Percentiles rank a stretch among this genome's conserved stretches.
Conservation (phyloP, 306 rosid genomes). For the Boehmeria nivea region DNA sequence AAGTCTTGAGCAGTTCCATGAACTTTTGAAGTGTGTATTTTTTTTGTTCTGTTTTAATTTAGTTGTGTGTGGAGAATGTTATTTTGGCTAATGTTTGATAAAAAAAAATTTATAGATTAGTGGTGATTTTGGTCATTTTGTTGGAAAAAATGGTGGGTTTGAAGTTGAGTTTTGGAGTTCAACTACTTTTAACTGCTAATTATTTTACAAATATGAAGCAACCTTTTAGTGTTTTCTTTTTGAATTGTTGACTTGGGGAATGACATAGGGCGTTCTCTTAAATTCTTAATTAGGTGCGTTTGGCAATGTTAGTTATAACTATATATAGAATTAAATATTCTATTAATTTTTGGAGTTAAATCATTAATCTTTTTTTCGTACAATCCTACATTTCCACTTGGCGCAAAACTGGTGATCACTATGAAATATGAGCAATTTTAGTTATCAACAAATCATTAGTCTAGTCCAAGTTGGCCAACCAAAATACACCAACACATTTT, state of each 20-base stretch:
- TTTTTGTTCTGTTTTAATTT: not conserved
- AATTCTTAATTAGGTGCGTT: conserved; percentile 13
- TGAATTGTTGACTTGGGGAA: too few species aligned
- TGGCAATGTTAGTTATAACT: conserved; percentile 15
- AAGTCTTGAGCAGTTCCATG: conserved; percentile 36
- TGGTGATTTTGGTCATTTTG: not conserved
- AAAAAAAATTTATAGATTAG: conserved; percentile 25
- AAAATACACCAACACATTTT: conserved; percentile 23
- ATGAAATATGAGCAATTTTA: too few species aligned
- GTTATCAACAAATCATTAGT: not conserved
- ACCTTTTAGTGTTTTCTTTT: not conserved
- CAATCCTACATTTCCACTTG: not conserved
- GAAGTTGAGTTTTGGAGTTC: conserved; percentile 44
- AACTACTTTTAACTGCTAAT: conserved; percentile 43
- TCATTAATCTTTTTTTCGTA: too few species aligned
- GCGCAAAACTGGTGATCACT: not conserved
- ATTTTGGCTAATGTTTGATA: conserved; percentile 12
- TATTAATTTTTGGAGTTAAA: too few species aligned
- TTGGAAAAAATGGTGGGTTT: conserved; percentile 15
- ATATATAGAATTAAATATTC: not conserved
- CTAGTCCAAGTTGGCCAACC: conserved; percentile 46
- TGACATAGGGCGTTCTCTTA: too few species aligned
- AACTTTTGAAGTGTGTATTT: not conserved
- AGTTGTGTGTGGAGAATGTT: not conserved
- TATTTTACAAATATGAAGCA: conserved; percentile 5